Conservation (phyloP, 2,329 filamentous ascomycete genomes). For the Alternaria dauci region DNA sequence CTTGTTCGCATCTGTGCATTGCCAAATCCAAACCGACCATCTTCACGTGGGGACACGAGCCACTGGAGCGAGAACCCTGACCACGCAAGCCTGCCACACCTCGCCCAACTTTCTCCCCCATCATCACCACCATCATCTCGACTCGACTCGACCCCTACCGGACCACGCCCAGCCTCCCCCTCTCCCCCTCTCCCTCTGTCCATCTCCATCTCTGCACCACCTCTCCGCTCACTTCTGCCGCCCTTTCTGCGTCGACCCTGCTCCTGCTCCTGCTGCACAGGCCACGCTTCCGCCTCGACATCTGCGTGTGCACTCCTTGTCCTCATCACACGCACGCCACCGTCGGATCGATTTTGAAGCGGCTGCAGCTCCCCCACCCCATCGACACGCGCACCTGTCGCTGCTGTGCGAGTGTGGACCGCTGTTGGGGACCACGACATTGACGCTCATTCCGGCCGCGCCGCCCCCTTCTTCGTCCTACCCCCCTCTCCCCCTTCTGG, state of each 20-base stretch:
- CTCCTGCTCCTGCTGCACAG: slow-evolving; percentile 35
- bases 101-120: slow-evolving; percentile 12
- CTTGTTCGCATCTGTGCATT: not conserved
- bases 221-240: slow-evolving; percentile 26
- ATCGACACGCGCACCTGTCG: slow-evolving; percentile 37
- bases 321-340: slow-evolving; percentile 16
- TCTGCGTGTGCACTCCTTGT: slow-evolving; percentile 34
- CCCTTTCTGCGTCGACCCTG: slow-evolving; percentile 31
- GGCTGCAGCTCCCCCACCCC: slow-evolving; percentile 33
- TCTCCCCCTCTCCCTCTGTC: not conserved
- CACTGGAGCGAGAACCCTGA: slow-evolving; percentile 17
- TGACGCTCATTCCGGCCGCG: slow-evolving; percentile 20
- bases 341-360: slow-evolving; percentile 33
- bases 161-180: slow-evolving; percentile 6
- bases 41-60: slow-evolving; percentile 44
- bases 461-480: slow-evolving; percentile 20
- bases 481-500: slow-evolving; percentile 23
- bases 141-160: slow-evolving; percentile 8
- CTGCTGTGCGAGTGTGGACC: slow-evolving; percentile 28
- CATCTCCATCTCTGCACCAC: slow-evolving; percentile 11
- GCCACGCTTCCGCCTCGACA: slow-evolving; percentile 30
- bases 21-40: slow-evolving; percentile 8
- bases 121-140: slow-evolving; percentile 12
- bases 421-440: slow-evolving; percentile 26
- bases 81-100: slow-evolving; percentile 8